Evolutionary conservation across 176 grass and related monocot species (phyloP).

Genomic region (Ensete ventricosum): DNA sequence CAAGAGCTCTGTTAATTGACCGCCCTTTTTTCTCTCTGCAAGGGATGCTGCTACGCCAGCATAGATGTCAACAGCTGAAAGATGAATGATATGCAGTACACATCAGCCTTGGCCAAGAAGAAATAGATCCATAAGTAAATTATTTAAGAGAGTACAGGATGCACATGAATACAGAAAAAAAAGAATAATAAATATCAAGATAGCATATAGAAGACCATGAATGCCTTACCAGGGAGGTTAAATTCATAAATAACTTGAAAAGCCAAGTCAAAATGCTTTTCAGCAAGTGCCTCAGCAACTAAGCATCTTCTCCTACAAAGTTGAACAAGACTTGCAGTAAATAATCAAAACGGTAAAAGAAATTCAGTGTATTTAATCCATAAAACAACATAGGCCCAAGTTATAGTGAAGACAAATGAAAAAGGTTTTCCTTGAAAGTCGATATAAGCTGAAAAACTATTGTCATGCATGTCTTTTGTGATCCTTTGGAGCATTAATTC

Average conservation of each 20-base stretch:
- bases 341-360: not conserved
- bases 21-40: slow-evolving; percentile 84
- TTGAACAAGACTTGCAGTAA: not conserved
- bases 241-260: slow-evolving; percentile 88
- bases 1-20: slow-evolving; percentile 81
- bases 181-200: not conserved
- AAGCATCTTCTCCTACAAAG: slow-evolving; percentile 74
- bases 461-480: not conserved
- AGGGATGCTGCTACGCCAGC: slow-evolving; percentile 80
- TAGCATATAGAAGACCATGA: not conserved
- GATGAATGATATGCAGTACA: slow-evolving; percentile 6
- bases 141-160: not conserved
- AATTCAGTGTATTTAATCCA: no score
- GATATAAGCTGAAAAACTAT: not conserved
- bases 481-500: no score
- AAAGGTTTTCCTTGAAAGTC: not conserved
- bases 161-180: not conserved
- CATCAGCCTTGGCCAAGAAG: not conserved
- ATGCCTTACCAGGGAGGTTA: slow-evolving; percentile 66
- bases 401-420: not conserved
- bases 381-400: not conserved
- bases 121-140: not conserved
- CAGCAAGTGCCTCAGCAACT: slow-evolving; percentile 80
- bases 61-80: slow-evolving; percentile 92
- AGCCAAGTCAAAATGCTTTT: slow-evolving; percentile 96